Evolutionary conservation across 371 early-diverging fungal genomes (phyloP).

Genomic region (Catenaria anguillulae): DNA sequence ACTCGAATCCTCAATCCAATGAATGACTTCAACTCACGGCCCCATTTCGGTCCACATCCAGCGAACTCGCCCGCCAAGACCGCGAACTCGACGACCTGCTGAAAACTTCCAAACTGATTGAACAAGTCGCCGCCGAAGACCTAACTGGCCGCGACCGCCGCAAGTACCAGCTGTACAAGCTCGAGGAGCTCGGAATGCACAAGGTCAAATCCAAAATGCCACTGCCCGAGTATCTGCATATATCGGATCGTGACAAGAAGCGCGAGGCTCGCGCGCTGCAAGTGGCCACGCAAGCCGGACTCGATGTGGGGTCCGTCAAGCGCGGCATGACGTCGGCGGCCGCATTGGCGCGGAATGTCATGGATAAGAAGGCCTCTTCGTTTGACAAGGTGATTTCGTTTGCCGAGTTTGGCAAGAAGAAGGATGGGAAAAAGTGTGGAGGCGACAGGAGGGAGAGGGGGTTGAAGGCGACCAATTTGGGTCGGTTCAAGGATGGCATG

Average conservation of each 20-base stretch:
- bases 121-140: slow-evolving; percentile 26
- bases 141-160: slow-evolving; percentile 31
- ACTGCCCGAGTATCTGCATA: neutral
- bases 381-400: neutral
- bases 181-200: slow-evolving; percentile 30
- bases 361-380: neutral
- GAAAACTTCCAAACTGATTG: slow-evolving; percentile 26
- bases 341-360: neutral
- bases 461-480: slow-evolving; percentile 15
- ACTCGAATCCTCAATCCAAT: too few relatives aligned
- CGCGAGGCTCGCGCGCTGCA: neutral
- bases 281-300: slow-evolving; percentile 27
- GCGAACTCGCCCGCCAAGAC: slow-evolving; percentile 13
- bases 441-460: slow-evolving; percentile 18
- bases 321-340: slow-evolving; percentile 3
- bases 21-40: neutral
- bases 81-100: slow-evolving; percentile 29
- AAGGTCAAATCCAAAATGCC: slow-evolving; percentile 4
- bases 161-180: slow-evolving; percentile 18
- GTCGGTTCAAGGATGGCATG: slow-evolving; percentile 26
- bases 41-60: neutral
- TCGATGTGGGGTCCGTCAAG: slow-evolving; percentile 24
- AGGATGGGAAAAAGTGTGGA: too few relatives aligned
- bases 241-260: neutral
- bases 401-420: slow-evolving; percentile 8